These are phyloP conservation scores for Phytophthora ramorum DNA, from an alignment of 352 stramenopile genomes.

Conservation along the genomic window DNA sequence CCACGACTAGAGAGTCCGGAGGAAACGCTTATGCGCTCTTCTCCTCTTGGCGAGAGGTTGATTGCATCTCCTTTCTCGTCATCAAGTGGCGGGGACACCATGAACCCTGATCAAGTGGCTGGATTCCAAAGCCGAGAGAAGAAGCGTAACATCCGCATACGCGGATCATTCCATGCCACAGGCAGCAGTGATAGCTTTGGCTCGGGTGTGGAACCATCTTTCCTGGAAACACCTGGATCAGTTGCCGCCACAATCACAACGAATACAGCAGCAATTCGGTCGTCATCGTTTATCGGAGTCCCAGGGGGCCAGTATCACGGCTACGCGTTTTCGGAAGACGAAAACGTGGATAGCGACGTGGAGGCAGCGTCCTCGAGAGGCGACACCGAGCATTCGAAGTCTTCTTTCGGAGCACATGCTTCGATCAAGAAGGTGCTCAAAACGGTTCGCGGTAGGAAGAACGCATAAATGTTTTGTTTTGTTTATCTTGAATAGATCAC, in stretches of 20 bases:
- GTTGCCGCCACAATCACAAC: conserved; percentile 17
- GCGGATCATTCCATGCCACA: conserved; percentile 59
- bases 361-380: conserved; percentile 49
- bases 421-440: conserved; percentile 84
- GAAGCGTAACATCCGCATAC: conserved; percentile 54
- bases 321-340: conserved; percentile 84
- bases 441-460: conserved; percentile 74
- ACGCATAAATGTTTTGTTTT: conserved; percentile 45
- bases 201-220: conserved; percentile 23
- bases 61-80: conserved; percentile 42
- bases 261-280: conserved; percentile 7
- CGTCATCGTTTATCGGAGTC: conserved; percentile 21
- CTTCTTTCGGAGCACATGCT: conserved; percentile 28
- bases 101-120: conserved; percentile 22
- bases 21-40: conserved; percentile 64
- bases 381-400: conserved; percentile 19
- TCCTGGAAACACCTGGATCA: conserved; percentile 21
- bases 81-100: conserved; percentile 21
- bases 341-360: conserved; percentile 75
- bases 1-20: conserved; percentile 57
- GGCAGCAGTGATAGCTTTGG: conserved; percentile 25
- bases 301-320: conserved; percentile 55
- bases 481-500: conserved; percentile 16
- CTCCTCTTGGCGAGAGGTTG: conserved; percentile 62
- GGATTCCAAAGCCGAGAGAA: conserved; percentile 27